These are phyloP conservation scores for Kluyveromyces aestuarii DNA, from an alignment of 805 yeast species.

Conservation along the genomic window DNA sequence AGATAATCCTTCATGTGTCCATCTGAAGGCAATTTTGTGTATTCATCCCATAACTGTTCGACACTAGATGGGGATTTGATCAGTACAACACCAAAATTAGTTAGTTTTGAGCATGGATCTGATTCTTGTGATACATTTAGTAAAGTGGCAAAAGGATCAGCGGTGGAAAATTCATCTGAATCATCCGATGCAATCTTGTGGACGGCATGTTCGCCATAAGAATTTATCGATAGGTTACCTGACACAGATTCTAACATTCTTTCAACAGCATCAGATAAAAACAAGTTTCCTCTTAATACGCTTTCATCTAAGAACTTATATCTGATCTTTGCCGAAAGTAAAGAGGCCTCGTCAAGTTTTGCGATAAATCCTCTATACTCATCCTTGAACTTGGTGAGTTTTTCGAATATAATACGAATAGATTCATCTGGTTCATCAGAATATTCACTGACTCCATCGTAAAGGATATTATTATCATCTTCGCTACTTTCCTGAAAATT, in stretches of 20 bases:
- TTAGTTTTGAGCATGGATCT: conserved; percentile 18
- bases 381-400: conserved; percentile 10
- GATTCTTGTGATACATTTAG: conserved; percentile 1
- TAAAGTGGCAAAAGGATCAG: neutral
- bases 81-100: conserved; percentile 22
- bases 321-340: conserved; percentile 1
- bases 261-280: neutral
- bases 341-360: conserved; percentile 12
- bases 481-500: neutral
- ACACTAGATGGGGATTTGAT: conserved; percentile 23
- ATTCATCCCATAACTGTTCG: conserved; percentile 24
- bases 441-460: neutral
- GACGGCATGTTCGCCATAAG: neutral
- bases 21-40: conserved; percentile 20
- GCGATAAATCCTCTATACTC: conserved; percentile 10
- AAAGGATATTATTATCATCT: neutral
- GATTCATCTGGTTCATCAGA: neutral
- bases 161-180: neutral
- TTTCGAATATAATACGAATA: conserved; percentile 2
- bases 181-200: neutral
- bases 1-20: conserved; percentile 18
- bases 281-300: neutral
- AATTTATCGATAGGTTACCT: neutral
- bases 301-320: neutral
- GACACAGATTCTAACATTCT: neutral